These are phyloP conservation scores for Euphrasia confusa DNA, from an alignment of 257 asterid genomes.

Conservation along the genomic window DNA sequence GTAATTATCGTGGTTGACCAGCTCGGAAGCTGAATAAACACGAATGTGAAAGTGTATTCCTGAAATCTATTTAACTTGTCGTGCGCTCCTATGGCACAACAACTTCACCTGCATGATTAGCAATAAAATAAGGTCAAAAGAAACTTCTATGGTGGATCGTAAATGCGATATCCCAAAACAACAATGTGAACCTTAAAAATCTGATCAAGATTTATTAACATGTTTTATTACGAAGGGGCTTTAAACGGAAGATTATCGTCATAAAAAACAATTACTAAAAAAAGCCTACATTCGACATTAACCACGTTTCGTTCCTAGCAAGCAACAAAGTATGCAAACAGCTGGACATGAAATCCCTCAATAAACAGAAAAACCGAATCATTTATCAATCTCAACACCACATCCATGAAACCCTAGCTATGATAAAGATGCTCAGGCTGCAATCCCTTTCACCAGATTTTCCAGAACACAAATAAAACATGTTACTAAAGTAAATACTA, in stretches of 20 bases:
- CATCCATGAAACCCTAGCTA: conserved; percentile 2
- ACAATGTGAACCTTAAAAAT: neutral
- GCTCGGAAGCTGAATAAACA: neutral
- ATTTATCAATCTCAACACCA: neutral
- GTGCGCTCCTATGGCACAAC: neutral
- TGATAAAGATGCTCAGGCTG: conserved; percentile 24
- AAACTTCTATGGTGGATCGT: neutral
- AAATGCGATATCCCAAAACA: neutral
- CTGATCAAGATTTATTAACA: neutral
- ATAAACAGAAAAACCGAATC: neutral
- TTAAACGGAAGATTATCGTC: neutral
- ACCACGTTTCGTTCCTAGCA: neutral
- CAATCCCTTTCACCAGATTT: conserved; percentile 20
- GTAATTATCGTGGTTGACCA: neutral
- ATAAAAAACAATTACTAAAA: neutral
- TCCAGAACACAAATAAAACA: conserved; percentile 18
- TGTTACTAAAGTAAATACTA: neutral
- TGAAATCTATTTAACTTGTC: neutral
- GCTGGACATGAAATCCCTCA: neutral
- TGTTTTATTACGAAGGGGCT: too few species aligned
- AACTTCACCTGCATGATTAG: neutral
- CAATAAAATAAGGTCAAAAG: neutral
- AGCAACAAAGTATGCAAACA: conserved; percentile 3
- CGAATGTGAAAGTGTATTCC: neutral
- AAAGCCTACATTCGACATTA: neutral